These are phyloP conservation scores for Fusarium keratoplasticum DNA, from an alignment of 2,329 filamentous ascomycete species.

Conservation along the genomic window DNA sequence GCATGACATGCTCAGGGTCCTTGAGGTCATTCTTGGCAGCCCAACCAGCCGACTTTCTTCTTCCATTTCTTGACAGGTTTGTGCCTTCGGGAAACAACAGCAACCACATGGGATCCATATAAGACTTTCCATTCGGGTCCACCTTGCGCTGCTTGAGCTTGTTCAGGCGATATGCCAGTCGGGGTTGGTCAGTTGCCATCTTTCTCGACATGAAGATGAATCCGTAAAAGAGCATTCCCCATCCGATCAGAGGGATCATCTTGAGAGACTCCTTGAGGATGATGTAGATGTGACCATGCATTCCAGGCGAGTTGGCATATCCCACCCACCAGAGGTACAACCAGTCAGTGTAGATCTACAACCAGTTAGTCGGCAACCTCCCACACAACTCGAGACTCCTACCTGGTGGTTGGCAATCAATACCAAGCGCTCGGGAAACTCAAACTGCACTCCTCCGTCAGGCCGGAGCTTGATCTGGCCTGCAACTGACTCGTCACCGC, in stretches of 20 bases:
- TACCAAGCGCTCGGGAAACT: constrained; percentile 84
- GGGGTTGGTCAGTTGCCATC: constrained; percentile 82
- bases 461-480: constrained; percentile 77
- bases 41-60: constrained; percentile 78
- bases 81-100: constrained; percentile 90
- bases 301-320: constrained; percentile 79
- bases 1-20: constrained; percentile 78
- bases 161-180: constrained; percentile 78
- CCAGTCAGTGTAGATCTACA: constrained; percentile 87
- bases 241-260: constrained; percentile 82
- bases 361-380: constrained; percentile 37
- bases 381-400: constrained; percentile 7
- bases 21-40: constrained; percentile 79
- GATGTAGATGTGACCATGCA: constrained; percentile 90
- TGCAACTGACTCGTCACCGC: constrained; percentile 82
- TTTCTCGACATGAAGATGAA: constrained; percentile 95
- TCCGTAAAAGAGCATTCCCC: constrained; percentile 85
- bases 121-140: constrained; percentile 65
- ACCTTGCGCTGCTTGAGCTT: constrained; percentile 72
- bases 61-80: constrained; percentile 78
- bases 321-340: constrained; percentile 93
- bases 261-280: constrained; percentile 90
- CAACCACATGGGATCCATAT: constrained; percentile 87
- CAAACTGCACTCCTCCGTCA: constrained; percentile 80
- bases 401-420: constrained; percentile 90